A percentile compares a stretch with the other conserved stretches of the same genome.
These are phyloP conservation scores for Xylariaceae sp. DNA, from an alignment of 2,329 filamentous ascomycete species.

Conservation along the genomic window DNA sequence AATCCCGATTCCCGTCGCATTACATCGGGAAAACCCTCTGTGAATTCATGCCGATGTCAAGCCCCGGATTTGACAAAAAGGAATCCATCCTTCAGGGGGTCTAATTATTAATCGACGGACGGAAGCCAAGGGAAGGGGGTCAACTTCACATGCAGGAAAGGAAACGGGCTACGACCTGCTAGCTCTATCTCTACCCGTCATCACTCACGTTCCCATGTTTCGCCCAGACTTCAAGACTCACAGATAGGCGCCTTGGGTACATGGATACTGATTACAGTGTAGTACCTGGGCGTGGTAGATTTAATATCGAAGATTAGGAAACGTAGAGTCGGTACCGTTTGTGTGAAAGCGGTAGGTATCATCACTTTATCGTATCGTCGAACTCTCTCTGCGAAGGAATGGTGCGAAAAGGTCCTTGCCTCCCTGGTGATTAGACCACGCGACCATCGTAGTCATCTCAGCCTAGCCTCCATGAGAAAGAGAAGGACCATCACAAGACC, in stretches of 20 bases:
- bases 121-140: too few relatives aligned
- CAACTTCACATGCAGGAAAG: too few relatives aligned
- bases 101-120: too few relatives aligned
- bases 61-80: too few relatives aligned
- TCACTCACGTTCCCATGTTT: too few relatives aligned
- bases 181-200: too few relatives aligned
- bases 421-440: not conserved
- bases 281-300: not conserved
- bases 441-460: not conserved
- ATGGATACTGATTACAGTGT: slow-evolving; percentile 2
- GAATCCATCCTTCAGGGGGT: too few relatives aligned
- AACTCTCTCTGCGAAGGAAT: not conserved
- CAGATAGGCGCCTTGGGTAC: not conserved
- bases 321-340: not conserved
- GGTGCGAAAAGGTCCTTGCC: not conserved
- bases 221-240: not conserved
- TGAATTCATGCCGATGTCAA: too few relatives aligned
- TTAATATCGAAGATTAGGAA: not conserved
- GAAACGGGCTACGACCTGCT: not conserved
- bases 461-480: slow-evolving; percentile 3
- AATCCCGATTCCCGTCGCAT: too few relatives aligned
- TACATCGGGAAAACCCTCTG: too few relatives aligned
- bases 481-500: slow-evolving; percentile 3
- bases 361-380: not conserved
- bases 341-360: not conserved